Conservation (phyloP, 2,329 filamentous ascomycete species). For the Ceratocystis cubensis region DNA sequence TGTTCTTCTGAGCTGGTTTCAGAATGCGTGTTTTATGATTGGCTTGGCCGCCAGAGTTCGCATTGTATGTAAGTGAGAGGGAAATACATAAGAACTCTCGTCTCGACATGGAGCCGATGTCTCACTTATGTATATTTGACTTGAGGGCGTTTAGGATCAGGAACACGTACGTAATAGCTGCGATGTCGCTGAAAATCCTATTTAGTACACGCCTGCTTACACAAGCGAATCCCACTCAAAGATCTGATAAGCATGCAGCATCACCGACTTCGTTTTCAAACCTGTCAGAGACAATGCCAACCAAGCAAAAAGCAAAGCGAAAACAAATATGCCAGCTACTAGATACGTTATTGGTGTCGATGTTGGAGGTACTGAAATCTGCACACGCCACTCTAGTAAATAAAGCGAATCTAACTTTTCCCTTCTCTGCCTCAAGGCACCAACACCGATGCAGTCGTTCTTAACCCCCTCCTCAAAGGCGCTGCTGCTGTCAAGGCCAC, state of each 20-base stretch:
- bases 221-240: conserved; percentile 24
- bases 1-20: conserved; percentile 1
- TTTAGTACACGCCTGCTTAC: background rate
- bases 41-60: background rate
- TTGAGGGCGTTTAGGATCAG: conserved; percentile 1
- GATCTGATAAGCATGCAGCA: conserved; percentile 16
- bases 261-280: background rate
- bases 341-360: conserved; percentile 31
- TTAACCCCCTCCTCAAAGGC: conserved; percentile 31
- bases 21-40: background rate
- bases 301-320: conserved; percentile 13
- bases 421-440: conserved; percentile 29
- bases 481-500: conserved; percentile 23
- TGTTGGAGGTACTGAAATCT: conserved; percentile 27
- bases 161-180: background rate
- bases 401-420: background rate
- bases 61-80: no score
- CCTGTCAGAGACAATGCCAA: background rate
- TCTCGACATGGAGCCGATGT: no score
- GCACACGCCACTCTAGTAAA: background rate
- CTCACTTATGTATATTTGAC: no score
- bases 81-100: no score
- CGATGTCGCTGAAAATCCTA: conserved; percentile 4
- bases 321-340: background rate
- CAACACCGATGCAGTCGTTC: conserved; percentile 42